Percentiles rank a stretch among this genome's conserved stretches.
Conservation (phyloP, 805 yeast genomes). For the Candida jianshihensis region DNA sequence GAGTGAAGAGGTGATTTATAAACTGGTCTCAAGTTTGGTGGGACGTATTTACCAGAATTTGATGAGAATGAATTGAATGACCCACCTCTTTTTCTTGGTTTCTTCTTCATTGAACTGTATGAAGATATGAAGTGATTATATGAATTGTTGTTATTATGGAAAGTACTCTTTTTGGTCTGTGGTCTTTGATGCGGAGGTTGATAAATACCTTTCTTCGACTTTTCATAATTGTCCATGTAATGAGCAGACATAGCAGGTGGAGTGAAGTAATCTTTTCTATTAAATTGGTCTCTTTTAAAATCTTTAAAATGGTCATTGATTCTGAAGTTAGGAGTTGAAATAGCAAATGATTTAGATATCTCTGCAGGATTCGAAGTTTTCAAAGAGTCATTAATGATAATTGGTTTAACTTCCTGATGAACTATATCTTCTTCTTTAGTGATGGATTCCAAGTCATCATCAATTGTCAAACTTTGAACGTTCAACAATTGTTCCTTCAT, state of each 20-base stretch:
- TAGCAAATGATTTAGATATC: slow-evolving; percentile 43
- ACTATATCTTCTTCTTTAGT: slow-evolving; percentile 29
- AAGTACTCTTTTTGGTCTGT: slow-evolving; percentile 17
- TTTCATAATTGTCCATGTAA: slow-evolving; percentile 60
- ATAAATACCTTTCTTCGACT: slow-evolving; percentile 19
- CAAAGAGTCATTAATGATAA: slow-evolving; percentile 13
- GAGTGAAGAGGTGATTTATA: slow-evolving; percentile 15
- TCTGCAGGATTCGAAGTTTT: not conserved
- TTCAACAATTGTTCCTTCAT: slow-evolving; percentile 55
- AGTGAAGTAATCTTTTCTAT: slow-evolving; percentile 69
- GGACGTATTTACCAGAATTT: slow-evolving; percentile 55
- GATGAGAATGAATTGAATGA: slow-evolving; percentile 23
- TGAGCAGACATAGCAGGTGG: slow-evolving; percentile 69
- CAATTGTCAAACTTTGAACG: slow-evolving; percentile 70
- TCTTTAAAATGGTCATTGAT: slow-evolving; percentile 33
- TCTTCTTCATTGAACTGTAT: slow-evolving; percentile 5
- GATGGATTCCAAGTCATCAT: slow-evolving; percentile 55
- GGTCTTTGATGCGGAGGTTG: slow-evolving; percentile 23
- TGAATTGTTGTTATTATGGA: slow-evolving; percentile 7
- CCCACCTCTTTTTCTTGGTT: slow-evolving; percentile 11
- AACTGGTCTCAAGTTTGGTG: slow-evolving; percentile 59
- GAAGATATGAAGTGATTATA: slow-evolving; percentile 1
- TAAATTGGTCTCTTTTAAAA: slow-evolving; percentile 32
- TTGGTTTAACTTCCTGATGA: slow-evolving; percentile 13
- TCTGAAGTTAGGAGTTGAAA: slow-evolving; percentile 50